Evolutionary conservation across 2,329 filamentous ascomycete genomes (phyloP).

Genomic region (Neofusicoccum sp.): DNA sequence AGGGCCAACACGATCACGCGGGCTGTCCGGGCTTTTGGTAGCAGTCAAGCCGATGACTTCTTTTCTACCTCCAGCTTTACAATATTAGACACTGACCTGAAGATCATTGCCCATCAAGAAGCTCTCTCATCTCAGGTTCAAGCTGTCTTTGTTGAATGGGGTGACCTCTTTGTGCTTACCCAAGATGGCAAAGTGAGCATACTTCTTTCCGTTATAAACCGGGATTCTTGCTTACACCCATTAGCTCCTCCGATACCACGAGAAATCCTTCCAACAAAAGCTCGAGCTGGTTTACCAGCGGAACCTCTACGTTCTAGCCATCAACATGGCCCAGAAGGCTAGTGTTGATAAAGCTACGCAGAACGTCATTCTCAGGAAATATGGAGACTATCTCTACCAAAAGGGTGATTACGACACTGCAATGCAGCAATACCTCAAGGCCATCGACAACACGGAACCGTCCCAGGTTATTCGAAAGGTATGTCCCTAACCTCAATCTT

Average conservation of each 20-base stretch:
- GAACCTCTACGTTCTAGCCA: conserved; percentile 87
- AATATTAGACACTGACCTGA: conserved; percentile 84
- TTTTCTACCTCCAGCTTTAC: conserved; percentile 88
- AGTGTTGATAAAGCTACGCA: conserved; percentile 78
- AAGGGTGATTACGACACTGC: conserved; percentile 95
- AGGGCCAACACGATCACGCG: conserved; percentile 53
- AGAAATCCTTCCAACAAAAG: conserved; percentile 86
- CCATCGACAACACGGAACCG: conserved; percentile 93
- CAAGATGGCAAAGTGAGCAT: conserved; percentile 79
- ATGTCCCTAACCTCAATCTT: background rate
- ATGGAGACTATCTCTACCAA: conserved; percentile 91
- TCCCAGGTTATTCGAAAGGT: conserved; percentile 95
- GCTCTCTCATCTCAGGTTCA: conserved; percentile 77
- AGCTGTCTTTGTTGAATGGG: conserved; percentile 82
- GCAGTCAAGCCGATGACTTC: conserved; percentile 68
- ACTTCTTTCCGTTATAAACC: background rate
- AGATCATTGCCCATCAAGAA: conserved; percentile 87
- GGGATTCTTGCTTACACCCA: conserved; percentile 19
- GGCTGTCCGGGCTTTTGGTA: conserved; percentile 70
- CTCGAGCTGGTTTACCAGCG: conserved; percentile 91
- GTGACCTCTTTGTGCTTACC: conserved; percentile 83
- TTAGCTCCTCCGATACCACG: conserved; percentile 81
- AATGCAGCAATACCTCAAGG: conserved; percentile 98
- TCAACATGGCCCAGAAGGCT: conserved; percentile 87
- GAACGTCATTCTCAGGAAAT: conserved; percentile 88